Conservation (phyloP, 345 rosid species). For the Psidium friedrichsthalianum region DNA sequence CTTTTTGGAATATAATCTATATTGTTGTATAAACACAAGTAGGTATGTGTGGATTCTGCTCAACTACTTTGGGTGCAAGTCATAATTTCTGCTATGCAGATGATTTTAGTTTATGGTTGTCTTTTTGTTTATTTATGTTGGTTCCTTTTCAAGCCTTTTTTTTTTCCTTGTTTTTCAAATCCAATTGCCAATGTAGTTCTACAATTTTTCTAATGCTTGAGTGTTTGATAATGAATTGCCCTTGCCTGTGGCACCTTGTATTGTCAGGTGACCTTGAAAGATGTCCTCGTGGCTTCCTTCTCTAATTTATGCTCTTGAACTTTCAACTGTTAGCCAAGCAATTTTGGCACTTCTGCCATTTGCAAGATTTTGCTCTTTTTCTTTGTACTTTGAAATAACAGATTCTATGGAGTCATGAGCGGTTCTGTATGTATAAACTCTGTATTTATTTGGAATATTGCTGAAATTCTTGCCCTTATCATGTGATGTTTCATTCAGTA, state of each 20-base stretch:
- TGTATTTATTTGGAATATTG: not conserved
- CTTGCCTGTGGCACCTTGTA: not conserved
- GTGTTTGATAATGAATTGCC: not conserved
- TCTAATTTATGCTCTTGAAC: not conserved
- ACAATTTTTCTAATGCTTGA: not conserved
- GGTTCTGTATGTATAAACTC: not conserved
- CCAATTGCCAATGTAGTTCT: not conserved
- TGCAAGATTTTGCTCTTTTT: not conserved
- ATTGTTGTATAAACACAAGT: not conserved
- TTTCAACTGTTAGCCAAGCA: not conserved
- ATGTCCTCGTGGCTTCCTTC: not conserved
- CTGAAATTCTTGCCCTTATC: not conserved
- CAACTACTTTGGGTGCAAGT: not conserved
- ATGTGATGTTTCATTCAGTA: not conserved
- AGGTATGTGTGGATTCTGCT: not conserved
- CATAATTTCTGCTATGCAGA: not conserved
- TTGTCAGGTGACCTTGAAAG: not conserved
- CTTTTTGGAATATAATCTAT: not conserved
- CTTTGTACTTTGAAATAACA: not conserved
- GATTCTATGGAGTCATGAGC: not conserved
- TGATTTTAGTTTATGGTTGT: not conserved
- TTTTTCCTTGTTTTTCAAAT: not conserved
- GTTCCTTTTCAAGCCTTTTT: not conserved
- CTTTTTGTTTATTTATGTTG: not conserved
- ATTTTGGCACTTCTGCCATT: not conserved